Evolutionary conservation across 164 flowering plant genomes (phyloP), one percentile per base, ranked within the genome.

Genomic region (Kingdonia uniflora): DNA sequence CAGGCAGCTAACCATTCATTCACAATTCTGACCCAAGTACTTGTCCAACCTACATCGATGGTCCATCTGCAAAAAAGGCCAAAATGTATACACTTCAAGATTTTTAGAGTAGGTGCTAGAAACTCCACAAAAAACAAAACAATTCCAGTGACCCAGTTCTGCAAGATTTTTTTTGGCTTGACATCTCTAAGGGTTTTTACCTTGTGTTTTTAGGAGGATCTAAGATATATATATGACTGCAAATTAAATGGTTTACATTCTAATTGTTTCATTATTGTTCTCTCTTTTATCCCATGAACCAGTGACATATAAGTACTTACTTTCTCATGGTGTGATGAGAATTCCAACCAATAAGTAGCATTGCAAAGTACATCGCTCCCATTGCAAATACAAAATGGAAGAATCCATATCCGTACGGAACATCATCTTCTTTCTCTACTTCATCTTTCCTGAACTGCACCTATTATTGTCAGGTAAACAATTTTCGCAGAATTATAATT

Each of bases 41-140:
- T 86, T 11, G 95, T 79, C 97, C 97, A 89, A 7, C 97, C 97
- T 14, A 89, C 86, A 54, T 89, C 95, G 37, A 89, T 85, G 6
- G 97, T 89, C 87, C 87, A 89, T 68, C 97, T 89, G 81, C 66
- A 65, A 53, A 58, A 23, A 6, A 26, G 19, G 23, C 29, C 11
- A 16, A 11, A 49, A 21, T 46, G 50, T 5, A 13, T 42, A 8
- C 4, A 29, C 35, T 29, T 29, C 8, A n/a, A n/a, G n/a, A n/a
- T n/a, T n/a, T n/a, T n/a, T n/a, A n/a, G n/a, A n/a, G n/a, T n/a
- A n/a, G n/a, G n/a, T n/a, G n/a, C n/a, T n/a, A n/a, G n/a, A n/a
- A n/a, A n/a, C n/a, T n/a, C n/a, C n/a, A n/a, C n/a, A n/a, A n/a
- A n/a, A n/a, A n/a, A n/a, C n/a, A n/a, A n/a, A n/a, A n/a, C n/a